These are phyloP conservation scores for Hirschioporus abietinus DNA, from an alignment of 768 basidiomycete species.

Conservation along the genomic window DNA sequence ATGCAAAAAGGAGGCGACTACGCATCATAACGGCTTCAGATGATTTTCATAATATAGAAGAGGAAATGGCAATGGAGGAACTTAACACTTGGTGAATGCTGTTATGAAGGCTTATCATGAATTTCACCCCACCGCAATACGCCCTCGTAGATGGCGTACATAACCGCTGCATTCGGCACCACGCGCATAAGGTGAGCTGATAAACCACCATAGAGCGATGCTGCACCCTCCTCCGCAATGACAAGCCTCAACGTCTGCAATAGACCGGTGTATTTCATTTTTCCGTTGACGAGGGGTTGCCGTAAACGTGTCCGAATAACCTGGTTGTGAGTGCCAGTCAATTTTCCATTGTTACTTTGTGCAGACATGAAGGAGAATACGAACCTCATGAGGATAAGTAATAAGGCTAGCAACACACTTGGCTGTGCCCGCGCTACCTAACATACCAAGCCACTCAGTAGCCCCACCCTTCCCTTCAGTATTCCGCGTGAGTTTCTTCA, in stretches of 20 bases:
- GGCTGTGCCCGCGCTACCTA: conserved; percentile 87
- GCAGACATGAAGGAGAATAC: conserved; percentile 20
- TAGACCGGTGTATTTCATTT: conserved; percentile 81
- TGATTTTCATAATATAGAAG: not conserved
- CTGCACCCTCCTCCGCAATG: conserved; percentile 83
- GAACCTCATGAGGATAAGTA: conserved; percentile 96
- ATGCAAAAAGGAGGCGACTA: not conserved
- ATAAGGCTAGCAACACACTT: conserved; percentile 92
- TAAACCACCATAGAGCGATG: conserved; percentile 85
- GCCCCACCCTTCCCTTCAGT: conserved; percentile 52
- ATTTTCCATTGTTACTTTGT: not conserved
- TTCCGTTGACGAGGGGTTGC: conserved; percentile 77
- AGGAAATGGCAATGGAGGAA: conserved; percentile 5
- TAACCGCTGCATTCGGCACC: conserved; percentile 94
- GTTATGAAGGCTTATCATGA: not conserved
- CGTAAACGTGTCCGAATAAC: conserved; percentile 89
- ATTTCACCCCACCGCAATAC: conserved; percentile 52
- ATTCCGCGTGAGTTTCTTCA: conserved; percentile 63
- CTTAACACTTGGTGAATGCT: not conserved
- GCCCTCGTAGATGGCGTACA: conserved; percentile 95
- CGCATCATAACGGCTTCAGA: not conserved
- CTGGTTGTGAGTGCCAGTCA: conserved; percentile 29
- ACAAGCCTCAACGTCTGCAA: conserved; percentile 80
- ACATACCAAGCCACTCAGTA: conserved; percentile 72
- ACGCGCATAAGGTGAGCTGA: conserved; percentile 95